Evolutionary conservation across 2,329 filamentous ascomycete genomes (phyloP).

Genomic region (Colletotrichum spaethianum): DNA sequence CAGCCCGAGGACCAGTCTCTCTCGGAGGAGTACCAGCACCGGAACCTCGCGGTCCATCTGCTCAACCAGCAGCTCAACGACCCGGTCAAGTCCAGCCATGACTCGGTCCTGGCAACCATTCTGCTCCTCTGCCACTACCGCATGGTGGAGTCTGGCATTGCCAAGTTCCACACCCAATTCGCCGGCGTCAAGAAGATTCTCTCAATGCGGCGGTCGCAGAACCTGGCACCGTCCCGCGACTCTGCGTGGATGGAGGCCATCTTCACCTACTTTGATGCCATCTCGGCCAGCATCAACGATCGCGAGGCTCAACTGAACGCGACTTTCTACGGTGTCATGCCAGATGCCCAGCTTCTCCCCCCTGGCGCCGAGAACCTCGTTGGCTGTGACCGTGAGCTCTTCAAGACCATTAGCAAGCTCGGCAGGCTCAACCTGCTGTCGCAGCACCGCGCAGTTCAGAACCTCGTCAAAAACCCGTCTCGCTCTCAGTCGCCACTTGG

Average conservation of each 20-base stretch:
- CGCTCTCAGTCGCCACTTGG: slow-evolving; percentile 57
- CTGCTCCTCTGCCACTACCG: slow-evolving; percentile 92
- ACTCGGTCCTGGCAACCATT: slow-evolving; percentile 89
- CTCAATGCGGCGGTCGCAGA: slow-evolving; percentile 75
- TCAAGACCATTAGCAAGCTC: slow-evolving; percentile 87
- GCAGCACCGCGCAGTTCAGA: slow-evolving; percentile 73
- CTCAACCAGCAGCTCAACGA: slow-evolving; percentile 89
- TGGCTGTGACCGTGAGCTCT: slow-evolving; percentile 88
- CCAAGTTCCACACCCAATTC: slow-evolving; percentile 93
- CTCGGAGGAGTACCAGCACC: slow-evolving; percentile 88
- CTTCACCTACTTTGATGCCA: slow-evolving; percentile 95
- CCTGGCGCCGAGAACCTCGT: slow-evolving; percentile 85
- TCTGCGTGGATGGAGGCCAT: slow-evolving; percentile 93
- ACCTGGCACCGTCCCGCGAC: slow-evolving; percentile 71
- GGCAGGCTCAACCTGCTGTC: slow-evolving; percentile 88
- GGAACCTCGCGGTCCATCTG: slow-evolving; percentile 82
- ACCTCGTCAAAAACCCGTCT: slow-evolving; percentile 44
- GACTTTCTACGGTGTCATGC: slow-evolving; percentile 71
- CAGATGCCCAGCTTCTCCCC: slow-evolving; percentile 65
- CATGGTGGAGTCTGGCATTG: slow-evolving; percentile 92
- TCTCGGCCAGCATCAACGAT: slow-evolving; percentile 93
- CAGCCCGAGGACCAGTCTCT: slow-evolving; percentile 74
- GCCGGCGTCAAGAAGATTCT: slow-evolving; percentile 93
- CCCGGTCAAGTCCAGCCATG: slow-evolving; percentile 80
- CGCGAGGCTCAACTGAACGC: slow-evolving; percentile 86